Percentiles rank a stretch among this genome's conserved stretches.
Conservation (phyloP, 1,284 basidiomycete species). For the Naganishia albida region DNA sequence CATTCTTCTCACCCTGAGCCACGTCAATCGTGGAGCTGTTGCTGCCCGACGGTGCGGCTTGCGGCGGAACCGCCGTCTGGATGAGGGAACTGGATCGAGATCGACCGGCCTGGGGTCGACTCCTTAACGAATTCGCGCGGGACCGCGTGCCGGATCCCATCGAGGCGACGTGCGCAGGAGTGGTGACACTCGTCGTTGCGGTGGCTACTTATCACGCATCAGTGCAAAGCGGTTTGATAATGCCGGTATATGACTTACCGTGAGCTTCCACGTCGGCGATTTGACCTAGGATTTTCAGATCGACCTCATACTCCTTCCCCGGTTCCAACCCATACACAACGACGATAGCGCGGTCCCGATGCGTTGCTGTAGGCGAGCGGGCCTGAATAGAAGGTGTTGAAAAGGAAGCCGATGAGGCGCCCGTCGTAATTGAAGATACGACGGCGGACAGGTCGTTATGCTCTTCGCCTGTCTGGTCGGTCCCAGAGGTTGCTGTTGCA, state of each 20-base stretch:
- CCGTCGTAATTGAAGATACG: background rate
- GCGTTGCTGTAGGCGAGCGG: background rate
- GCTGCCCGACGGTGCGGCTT: background rate
- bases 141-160: conserved; percentile 43
- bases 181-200: conserved; percentile 29
- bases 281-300: conserved; percentile 49
- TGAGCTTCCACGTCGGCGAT: conserved; percentile 8
- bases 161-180: conserved; percentile 39
- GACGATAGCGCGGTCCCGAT: conserved; percentile 49
- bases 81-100: conserved; percentile 52
- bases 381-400: conserved; percentile 9
- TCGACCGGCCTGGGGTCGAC: conserved; percentile 43
- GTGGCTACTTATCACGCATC: background rate
- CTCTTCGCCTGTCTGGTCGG: background rate
- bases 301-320: conserved; percentile 53
- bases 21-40: background rate
- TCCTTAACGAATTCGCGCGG: conserved; percentile 51
- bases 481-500: background rate
- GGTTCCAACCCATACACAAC: conserved; percentile 53
- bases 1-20: background rate
- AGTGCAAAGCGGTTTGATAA: background rate
- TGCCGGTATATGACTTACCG: background rate
- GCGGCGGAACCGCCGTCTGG: conserved; percentile 10
- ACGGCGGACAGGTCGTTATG: background rate
- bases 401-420: conserved; percentile 8